Base-by-base conservation (phyloP, 495 filamentous ascomycete species). In the Trichocladium antarcticum region DNA sequence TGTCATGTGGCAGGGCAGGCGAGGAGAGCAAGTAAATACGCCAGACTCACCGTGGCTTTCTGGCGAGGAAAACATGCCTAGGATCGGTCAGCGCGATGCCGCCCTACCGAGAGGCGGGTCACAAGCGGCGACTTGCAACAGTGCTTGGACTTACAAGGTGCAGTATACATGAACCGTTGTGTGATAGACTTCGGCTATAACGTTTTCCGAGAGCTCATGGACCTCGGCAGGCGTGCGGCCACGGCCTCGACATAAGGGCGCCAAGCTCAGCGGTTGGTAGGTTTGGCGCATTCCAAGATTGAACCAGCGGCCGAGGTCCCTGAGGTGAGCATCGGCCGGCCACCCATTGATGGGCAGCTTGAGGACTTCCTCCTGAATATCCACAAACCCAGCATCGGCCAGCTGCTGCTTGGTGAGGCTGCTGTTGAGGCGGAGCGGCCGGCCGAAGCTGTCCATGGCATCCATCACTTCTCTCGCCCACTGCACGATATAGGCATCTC, bases 231-330 rank as follows among this genome's bases (percentile, higher is more conserved):
- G 49, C 7, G 77, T 68, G 77, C 80, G 89, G 17, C 68, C 66
- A 42, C 75, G 72, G 11, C 81, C 74, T 49, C 87, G 74, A 31
- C 73, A 83, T 57, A 96, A 74, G 5, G 89, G 82, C 1, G 77
- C 88, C 55, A 94, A 58, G 49, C 79, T 83, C 36, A 93, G 65
- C 7, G 80, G 79, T 49, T 89, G 78, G 37, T 94, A 70, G 14
- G 84, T 85, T 54, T 83, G 75, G 2, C 72, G 79, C 39, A 93
- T 63, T 11, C 78, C 84, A 16, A 93, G 69, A 57, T 88, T 86
- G 62, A 92, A 95, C 89, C 89, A 95, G 20, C 79, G 74, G 22
- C 85, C 87, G 19, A 87, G 74, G 41, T 84, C 80, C 49, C 77
- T 84, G 51, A 78, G 71, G 49, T 83, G 75, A 12, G 75, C 68